Base-by-base conservation (phyloP, 1,139 yeast species). In the Yamadazyma atmosphaerica region DNA sequence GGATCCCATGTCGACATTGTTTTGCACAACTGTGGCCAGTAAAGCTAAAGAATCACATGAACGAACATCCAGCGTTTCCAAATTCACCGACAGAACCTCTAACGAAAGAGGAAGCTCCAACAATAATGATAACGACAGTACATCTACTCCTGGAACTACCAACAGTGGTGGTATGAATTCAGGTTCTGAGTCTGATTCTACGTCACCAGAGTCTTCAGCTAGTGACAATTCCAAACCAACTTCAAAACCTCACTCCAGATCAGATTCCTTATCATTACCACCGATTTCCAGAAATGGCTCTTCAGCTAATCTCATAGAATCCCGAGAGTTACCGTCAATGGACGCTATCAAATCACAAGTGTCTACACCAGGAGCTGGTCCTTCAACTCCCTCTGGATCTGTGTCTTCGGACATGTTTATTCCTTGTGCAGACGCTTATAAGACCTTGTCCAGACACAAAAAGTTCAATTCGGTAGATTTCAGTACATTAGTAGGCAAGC, bases 361-460 rank as follows among this genome's bases (percentile, higher is more conserved):
- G 11, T 16, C 36, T 15, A 32, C 38, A 2, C 37, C 54, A 4
- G 35, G 51, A 12, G 40, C 55, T 19, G 41, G 47, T 30, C 56
- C 50, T 19, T 52, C 55, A 12, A 53, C 66, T 4, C 55, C 60
- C 3, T 44, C 56, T 3, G 17, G 8, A 6, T 33, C 33, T 2
- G 47, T 52, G 16, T 34, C 56, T 7, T 40, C 54, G 2, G 79
- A 81, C 2, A 78, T 84, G 41, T 88, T 80, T 50, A 86, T 87
- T 32, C 95, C 96, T 1, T 85, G 94, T 55, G 81, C 92, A 5
- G 95, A 88, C 50, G 96, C 96, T 0, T 87, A 87, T 61, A 84
- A 82, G 61, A 86, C 95, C 0, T 72, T 87, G 37, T 81, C 92
- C 16, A 70, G 95, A 43, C 96, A 87, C 58, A 82, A 84, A 48